phyloP scores from a whole-genome alignment of 208 protist species.

The Balamuthia mandrillaris region DNA sequence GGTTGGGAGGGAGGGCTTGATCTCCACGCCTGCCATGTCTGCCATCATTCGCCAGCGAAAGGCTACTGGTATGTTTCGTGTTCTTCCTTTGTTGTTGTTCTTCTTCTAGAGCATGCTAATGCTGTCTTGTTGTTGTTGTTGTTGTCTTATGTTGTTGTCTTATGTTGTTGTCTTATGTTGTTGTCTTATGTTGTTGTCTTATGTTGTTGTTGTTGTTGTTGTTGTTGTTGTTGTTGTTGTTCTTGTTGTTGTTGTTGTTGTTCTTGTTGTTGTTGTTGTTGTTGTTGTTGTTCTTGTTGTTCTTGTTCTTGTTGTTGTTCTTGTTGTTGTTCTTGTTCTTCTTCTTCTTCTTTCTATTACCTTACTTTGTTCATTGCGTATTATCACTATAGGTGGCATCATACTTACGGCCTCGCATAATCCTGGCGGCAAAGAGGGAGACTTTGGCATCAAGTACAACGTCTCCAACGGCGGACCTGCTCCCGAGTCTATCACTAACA shows the following conservation, averaged over 20 bases:
- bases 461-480: conserved; percentile 92
- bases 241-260: too few species aligned
- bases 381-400: conserved; percentile 85
- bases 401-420: conserved; percentile 97
- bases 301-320: too few species aligned
- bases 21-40: conserved; percentile 95
- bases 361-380: too few species aligned
- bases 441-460: conserved; percentile 99
- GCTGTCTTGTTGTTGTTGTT: not conserved
- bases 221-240: too few species aligned
- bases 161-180: not conserved
- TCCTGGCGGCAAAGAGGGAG: conserved; percentile 89
- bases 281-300: too few species aligned
- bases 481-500: conserved; percentile 86
- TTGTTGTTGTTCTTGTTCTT: too few species aligned
- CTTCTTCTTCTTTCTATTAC: too few species aligned
- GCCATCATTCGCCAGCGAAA: conserved; percentile 80
- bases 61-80: conserved; percentile 57
- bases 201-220: not conserved
- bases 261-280: too few species aligned
- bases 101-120: not conserved
- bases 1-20: conserved; percentile 85
- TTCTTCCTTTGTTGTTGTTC: not conserved
- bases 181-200: not conserved
- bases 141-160: not conserved